Evolutionary conservation across 306 rosid species (phyloP), one percentile per base, ranked within the genome.

Genomic region (Prunus davidiana): DNA sequence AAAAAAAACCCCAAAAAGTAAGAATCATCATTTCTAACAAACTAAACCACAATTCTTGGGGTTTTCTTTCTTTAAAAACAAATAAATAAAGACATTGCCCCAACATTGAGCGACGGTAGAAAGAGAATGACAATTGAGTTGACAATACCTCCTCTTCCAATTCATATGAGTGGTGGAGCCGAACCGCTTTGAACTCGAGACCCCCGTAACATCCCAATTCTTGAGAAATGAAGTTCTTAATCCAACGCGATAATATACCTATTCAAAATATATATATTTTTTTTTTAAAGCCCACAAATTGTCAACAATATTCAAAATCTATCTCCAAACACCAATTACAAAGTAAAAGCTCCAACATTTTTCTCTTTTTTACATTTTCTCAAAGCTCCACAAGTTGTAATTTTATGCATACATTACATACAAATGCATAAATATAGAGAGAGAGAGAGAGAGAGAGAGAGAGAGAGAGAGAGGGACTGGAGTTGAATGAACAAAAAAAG

Each of bases 141-240:
- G 34, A 24, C 54, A 68, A 15, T 83, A 88, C 90, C 93, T 84
- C 77, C 75, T 89, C 67, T 74, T 88, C 63, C 73, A 79, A 72
- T 73, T 43, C 73, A 75, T 67, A 14, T 54, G 74, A 73, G 50
- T 72, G 18, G 46, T 22, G 1, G 82, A 79, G 71, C 80, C 78
- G 74, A 86, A 86, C 19, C 73, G 82, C 28, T n/a, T 86, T 20
- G 62, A 62, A 50, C 64, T 79, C 71, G 63, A 81, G 54, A 68
- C 69, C 22, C 72, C 65, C 52, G 67, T 76, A 54, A 66, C 61
- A 61, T 85, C 72, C 81, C 88, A 85, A 58, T 57, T 73, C 65
- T 27, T 87, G 2, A 74, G 24, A 49, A 64, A 45, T 34, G 82
- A 67, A 46, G n/a, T 72, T 84, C 74, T 19, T 72, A 70, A 55